A percentile compares a stretch with the other conserved stretches of the same genome.
Conservation (phyloP, 1,139 yeast species). For the Ogataea hybrid region DNA sequence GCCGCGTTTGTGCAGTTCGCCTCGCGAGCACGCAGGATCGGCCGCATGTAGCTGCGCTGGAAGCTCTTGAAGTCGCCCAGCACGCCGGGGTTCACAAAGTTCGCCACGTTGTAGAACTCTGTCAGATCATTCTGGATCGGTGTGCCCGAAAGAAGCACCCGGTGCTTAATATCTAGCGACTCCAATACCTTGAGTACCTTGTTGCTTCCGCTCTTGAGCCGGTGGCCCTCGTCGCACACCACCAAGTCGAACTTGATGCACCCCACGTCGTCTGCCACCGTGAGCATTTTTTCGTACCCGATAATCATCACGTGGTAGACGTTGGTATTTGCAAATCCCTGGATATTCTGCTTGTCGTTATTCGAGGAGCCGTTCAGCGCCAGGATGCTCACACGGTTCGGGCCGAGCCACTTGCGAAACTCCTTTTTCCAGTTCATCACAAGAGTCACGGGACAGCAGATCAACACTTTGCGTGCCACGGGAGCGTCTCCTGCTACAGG, state of each 20-base stretch:
- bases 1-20: constrained; percentile 57
- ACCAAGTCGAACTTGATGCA: constrained; percentile 60
- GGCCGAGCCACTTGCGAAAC: constrained; percentile 85
- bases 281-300: constrained; percentile 80
- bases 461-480: constrained; percentile 55
- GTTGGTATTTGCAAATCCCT: constrained; percentile 60
- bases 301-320: constrained; percentile 82
- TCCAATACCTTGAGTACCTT: constrained; percentile 67
- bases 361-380: constrained; percentile 48
- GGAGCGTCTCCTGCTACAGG: constrained; percentile 47
- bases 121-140: constrained; percentile 91
- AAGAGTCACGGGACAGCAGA: constrained; percentile 91
- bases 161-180: constrained; percentile 51
- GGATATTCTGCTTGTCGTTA: constrained; percentile 57
- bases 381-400: constrained; percentile 57
- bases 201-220: constrained; percentile 68
- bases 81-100: constrained; percentile 82
- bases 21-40: constrained; percentile 74
- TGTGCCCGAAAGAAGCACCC: constrained; percentile 80
- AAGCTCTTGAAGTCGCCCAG: constrained; percentile 63
- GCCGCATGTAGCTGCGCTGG: constrained; percentile 64
- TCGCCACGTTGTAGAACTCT: constrained; percentile 79
- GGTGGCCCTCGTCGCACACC: constrained; percentile 94
- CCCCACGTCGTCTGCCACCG: constrained; percentile 52
- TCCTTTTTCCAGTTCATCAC: constrained; percentile 88